Conservation (phyloP, 345 rosid genomes). For the Fremontodendron californicum region DNA sequence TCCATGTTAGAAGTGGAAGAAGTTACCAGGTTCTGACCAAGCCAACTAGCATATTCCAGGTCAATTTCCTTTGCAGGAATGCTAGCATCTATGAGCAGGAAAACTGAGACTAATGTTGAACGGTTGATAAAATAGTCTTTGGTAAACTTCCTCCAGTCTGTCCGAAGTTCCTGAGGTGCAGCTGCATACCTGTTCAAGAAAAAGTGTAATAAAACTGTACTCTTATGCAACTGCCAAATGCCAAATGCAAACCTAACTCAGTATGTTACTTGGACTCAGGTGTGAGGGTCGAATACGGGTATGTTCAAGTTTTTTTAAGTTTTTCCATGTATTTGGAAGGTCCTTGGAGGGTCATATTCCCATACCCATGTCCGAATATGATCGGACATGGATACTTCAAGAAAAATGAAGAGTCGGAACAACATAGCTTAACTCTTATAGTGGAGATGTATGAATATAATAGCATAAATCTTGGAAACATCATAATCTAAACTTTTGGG, state of each 20-base stretch:
- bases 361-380: too few species aligned
- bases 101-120: slow-evolving; percentile 74
- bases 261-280: too few species aligned
- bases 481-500: not conserved
- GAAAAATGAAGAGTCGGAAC: too few species aligned
- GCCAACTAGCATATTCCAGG: slow-evolving; percentile 96
- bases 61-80: slow-evolving; percentile 85
- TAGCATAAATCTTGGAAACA: not conserved
- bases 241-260: not conserved
- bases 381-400: too few species aligned
- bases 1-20: not conserved
- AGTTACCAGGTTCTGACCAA: slow-evolving; percentile 87
- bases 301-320: too few species aligned
- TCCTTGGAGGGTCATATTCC: too few species aligned
- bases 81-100: slow-evolving; percentile 92
- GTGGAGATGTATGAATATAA: not conserved
- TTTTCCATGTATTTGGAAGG: too few species aligned
- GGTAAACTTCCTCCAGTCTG: slow-evolving; percentile 79
- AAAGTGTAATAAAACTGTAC: not conserved
- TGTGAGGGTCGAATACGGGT: too few species aligned
- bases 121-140: slow-evolving; percentile 85
- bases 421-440: not conserved
- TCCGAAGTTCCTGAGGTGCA: slow-evolving; percentile 82
- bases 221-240: not conserved
- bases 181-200: slow-evolving; percentile 62